Evolutionary conservation across 1,139 yeast genomes (phyloP).

Genomic region (Pichia sp.): DNA sequence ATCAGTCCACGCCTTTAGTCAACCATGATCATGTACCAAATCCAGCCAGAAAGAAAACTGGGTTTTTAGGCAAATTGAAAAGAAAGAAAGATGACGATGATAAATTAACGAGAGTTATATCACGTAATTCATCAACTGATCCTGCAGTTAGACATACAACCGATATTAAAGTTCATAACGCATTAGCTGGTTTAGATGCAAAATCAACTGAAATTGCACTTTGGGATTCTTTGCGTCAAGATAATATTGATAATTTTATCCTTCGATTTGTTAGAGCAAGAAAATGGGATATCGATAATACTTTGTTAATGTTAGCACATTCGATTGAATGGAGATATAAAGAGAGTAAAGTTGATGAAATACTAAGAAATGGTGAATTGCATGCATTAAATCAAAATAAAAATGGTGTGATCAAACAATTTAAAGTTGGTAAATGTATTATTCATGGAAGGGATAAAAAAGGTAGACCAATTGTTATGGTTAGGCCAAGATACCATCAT

Average conservation of each 20-base stretch:
- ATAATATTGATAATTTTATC: constrained; percentile 62
- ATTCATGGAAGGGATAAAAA: constrained; percentile 57
- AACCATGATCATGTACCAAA: constrained; percentile 3
- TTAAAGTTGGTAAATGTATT: constrained; percentile 52
- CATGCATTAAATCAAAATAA: constrained; percentile 31
- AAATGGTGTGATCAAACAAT: constrained; percentile 43
- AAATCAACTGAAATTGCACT: constrained; percentile 40
- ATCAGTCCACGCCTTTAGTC: constrained; percentile 22
- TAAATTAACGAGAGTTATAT: constrained; percentile 14
- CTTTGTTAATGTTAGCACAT: constrained; percentile 57
- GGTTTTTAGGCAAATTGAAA: constrained; percentile 22
- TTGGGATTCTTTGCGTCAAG: constrained; percentile 54
- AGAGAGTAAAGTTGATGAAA: constrained; percentile 49
- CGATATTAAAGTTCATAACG: constrained; percentile 21
- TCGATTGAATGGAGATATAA: constrained; percentile 64
- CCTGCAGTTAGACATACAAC: constrained; percentile 26
- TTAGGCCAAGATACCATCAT: constrained; percentile 67
- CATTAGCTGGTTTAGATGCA: constrained; percentile 35
- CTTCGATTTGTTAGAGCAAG: constrained; percentile 67
- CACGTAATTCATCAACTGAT: constrained; percentile 21
- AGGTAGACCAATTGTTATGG: constrained; percentile 63
- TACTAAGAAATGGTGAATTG: constrained; percentile 57
- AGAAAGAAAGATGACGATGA: constrained; percentile 12
- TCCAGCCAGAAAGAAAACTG: constrained; percentile 25
- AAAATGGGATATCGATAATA: constrained; percentile 59